Evolutionary conservation across 2,329 filamentous ascomycete species (phyloP).

Genomic region (Trichoderma atrobrunneum): DNA sequence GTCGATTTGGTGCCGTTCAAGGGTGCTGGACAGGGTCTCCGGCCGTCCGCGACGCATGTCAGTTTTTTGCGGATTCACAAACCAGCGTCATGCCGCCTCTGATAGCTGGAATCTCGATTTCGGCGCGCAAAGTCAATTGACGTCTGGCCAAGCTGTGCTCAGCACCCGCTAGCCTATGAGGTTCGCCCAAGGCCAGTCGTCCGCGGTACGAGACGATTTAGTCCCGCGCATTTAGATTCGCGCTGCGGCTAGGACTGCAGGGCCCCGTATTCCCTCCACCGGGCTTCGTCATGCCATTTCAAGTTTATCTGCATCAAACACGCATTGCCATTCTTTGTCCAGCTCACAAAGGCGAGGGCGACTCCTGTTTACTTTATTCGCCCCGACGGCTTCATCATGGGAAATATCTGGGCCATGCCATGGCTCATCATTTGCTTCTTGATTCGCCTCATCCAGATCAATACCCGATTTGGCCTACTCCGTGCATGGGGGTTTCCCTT

Average conservation of each 20-base stretch:
- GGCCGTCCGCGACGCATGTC: not conserved
- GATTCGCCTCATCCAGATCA: not conserved
- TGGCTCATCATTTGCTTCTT: not conserved
- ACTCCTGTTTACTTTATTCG: not conserved
- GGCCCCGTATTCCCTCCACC: slow-evolving; percentile 12
- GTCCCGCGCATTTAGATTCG: slow-evolving; percentile 11
- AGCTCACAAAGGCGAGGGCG: not conserved
- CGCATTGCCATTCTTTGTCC: not conserved
- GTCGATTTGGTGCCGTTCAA: not conserved
- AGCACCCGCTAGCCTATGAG: not conserved
- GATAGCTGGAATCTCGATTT: slow-evolving; percentile 19
- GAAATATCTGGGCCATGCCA: not conserved
- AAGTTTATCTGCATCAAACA: not conserved
- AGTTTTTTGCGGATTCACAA: not conserved
- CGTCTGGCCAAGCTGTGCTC: not conserved
- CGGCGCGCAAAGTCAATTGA: slow-evolving; percentile 17
- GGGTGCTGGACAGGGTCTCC: slow-evolving; percentile 11
- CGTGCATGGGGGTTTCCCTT: not conserved
- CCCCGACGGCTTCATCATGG: not conserved
- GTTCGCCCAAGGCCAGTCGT: slow-evolving; percentile 8
- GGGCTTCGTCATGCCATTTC: slow-evolving; percentile 8
- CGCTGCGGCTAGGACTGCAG: slow-evolving; percentile 14
- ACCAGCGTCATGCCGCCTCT: slow-evolving; percentile 4
- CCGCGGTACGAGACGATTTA: not conserved
- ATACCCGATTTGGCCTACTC: not conserved